These are phyloP conservation scores for Elymus sibiricus DNA, from an alignment of 176 grass and related monocot genomes.

Conservation along the genomic window DNA sequence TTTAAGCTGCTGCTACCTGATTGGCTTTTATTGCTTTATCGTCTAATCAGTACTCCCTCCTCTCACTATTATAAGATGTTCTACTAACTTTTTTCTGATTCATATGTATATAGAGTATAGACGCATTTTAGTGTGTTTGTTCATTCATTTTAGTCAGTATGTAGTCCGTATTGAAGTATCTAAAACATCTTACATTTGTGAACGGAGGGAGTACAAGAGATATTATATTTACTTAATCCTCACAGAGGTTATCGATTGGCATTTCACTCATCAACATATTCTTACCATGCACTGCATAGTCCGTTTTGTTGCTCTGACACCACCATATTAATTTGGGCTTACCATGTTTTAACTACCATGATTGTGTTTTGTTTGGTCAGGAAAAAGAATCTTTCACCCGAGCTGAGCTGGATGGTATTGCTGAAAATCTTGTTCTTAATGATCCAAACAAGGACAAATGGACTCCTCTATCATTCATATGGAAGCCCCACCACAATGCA, in stretches of 20 bases:
- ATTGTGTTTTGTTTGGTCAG: constrained; percentile 41
- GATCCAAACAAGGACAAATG: constrained; percentile 60
- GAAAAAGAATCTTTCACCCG: constrained; percentile 73
- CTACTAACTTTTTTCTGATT: too few relatives aligned
- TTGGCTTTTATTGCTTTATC: too few relatives aligned
- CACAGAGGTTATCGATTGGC: not conserved
- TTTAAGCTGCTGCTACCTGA: too few relatives aligned
- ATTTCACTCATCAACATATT: not conserved
- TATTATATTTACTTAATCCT: not conserved
- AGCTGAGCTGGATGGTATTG: constrained; percentile 56
- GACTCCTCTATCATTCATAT: constrained; percentile 67
- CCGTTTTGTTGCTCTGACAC: not conserved
- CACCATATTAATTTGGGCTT: not conserved
- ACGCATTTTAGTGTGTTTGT: too few relatives aligned
- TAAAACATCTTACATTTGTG: too few relatives aligned
- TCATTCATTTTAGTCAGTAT: too few relatives aligned
- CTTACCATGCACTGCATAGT: not conserved
- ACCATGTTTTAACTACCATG: constrained; percentile 6
- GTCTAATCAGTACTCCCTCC: too few relatives aligned
- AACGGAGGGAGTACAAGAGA: too few relatives aligned
- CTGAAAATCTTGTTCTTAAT: constrained; percentile 48
- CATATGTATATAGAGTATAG: too few relatives aligned
- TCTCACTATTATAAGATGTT: too few relatives aligned
- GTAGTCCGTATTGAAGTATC: too few relatives aligned
- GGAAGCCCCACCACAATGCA: constrained; percentile 81